phyloP scores from a whole-genome alignment of 192 early-diverging fungal genomes.

The Mortierella alpina region DNA sequence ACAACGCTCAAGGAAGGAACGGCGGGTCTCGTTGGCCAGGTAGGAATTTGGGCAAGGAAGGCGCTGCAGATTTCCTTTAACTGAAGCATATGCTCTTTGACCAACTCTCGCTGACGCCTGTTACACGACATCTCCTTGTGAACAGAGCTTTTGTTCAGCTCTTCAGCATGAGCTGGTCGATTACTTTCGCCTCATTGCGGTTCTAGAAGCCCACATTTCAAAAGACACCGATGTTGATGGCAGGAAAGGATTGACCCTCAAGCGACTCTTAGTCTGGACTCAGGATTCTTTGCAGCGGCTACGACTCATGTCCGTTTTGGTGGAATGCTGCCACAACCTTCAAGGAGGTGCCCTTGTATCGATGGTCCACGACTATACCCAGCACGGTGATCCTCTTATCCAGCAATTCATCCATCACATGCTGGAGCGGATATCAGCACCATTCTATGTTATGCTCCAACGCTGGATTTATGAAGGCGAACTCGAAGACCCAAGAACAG shows the following conservation, averaged over 20 bases:
- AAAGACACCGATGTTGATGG: slow-evolving; percentile 58
- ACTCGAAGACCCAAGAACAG: slow-evolving; percentile 89
- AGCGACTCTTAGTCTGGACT: slow-evolving; percentile 89
- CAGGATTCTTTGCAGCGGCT: slow-evolving; percentile 81
- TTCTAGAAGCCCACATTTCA: slow-evolving; percentile 82
- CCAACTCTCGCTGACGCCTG: not conserved
- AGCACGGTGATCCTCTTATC: slow-evolving; percentile 94
- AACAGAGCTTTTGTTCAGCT: slow-evolving; percentile 78
- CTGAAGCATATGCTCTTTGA: not conserved
- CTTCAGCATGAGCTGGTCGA: slow-evolving; percentile 82
- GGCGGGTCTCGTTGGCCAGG: slow-evolving; percentile 35
- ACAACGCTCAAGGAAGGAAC: slow-evolving; percentile 53
- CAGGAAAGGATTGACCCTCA: slow-evolving; percentile 77
- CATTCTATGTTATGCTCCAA: slow-evolving; percentile 92
- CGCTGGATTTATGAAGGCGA: slow-evolving; percentile 96
- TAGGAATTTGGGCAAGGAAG: not conserved
- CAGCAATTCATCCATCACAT: slow-evolving; percentile 80
- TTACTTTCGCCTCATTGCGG: slow-evolving; percentile 89
- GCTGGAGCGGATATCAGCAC: slow-evolving; percentile 79
- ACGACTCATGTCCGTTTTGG: slow-evolving; percentile 77
- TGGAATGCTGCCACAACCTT: slow-evolving; percentile 68
- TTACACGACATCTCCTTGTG: not conserved
- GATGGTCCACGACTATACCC: slow-evolving; percentile 81
- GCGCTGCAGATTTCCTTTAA: not conserved
- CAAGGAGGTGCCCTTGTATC: slow-evolving; percentile 81